A percentile compares a stretch with the other conserved stretches of the same genome.
phyloP scores from a whole-genome alignment of 192 early-diverging fungal genomes.

The Coemansia sp. region DNA sequence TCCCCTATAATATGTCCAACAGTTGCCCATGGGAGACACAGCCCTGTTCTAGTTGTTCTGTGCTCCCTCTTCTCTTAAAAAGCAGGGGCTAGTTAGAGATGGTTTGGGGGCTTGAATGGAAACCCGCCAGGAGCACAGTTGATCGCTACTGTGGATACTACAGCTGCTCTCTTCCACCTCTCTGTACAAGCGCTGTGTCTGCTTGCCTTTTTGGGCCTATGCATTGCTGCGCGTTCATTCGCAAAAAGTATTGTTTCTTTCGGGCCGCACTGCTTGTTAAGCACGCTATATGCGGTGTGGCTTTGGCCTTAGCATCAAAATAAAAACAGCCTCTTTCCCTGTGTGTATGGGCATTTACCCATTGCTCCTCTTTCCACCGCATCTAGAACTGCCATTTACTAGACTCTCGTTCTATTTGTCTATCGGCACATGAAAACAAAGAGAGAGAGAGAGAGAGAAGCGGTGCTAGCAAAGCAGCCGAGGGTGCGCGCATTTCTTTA shows the following conservation, averaged over 20 bases:
- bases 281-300: neutral
- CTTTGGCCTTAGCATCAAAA: neutral
- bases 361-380: neutral
- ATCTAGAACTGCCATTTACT: neutral
- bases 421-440: neutral
- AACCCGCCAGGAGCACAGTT: too few relatives aligned
- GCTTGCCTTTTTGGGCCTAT: neutral
- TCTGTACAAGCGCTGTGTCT: too few relatives aligned
- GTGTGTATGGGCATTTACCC: neutral
- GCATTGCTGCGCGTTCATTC: neutral
- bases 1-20: too few relatives aligned
- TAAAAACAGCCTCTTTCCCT: too few relatives aligned
- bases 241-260: neutral
- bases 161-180: too few relatives aligned
- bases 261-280: neutral
- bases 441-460: too few relatives aligned
- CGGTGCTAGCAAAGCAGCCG: neutral
- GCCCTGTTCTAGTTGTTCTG: too few relatives aligned
- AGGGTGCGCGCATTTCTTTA: neutral
- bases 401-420: constrained; percentile 1
- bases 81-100: too few relatives aligned
- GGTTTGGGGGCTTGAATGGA: too few relatives aligned
- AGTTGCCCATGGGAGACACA: too few relatives aligned
- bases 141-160: too few relatives aligned
- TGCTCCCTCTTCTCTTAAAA: too few relatives aligned